Evolutionary conservation across 805 yeast species (phyloP), one percentile per base, ranked within the genome.

Genomic region (Starmera caribaea): DNA sequence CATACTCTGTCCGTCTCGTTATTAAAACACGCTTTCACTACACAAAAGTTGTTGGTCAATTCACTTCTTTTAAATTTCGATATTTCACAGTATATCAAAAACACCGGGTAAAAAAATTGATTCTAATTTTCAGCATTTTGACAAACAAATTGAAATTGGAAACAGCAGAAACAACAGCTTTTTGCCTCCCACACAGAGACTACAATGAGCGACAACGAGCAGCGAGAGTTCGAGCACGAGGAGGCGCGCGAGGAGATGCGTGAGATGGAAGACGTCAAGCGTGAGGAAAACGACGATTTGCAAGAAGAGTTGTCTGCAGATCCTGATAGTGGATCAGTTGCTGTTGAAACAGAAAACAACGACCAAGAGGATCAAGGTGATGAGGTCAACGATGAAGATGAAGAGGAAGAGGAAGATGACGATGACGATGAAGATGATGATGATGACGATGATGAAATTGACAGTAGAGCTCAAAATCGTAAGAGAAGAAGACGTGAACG

Each of bases 401-500:
- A 48, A 3, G 57, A 54, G 0, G 59, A 56, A 1, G 70, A 63
- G 0, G 69, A 63, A 3, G 71, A 63, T 3, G 67, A 61, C 0
- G 70, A 68, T 1, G 69, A 65, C 0, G 72, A 66, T 0, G 73
- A 66, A 1, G 74, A 71, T 0, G 76, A 69, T 0, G 75, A 71
- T 0, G 78, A 66, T 0, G 79, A 72, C 59, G 81, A 79, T 0
- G 86, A 78, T 0, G 84, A 73, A 2, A 81, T 72, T 12, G 70
- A 64, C 5, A 73, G 67, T 6, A 61, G 63, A n/a, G 69, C 68
- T 5, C 66, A 71, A 49, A 58, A 68, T 53, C 48, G 65, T 57
- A 60, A 66, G 59, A 58, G 71, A 57, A 58, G 63, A 53, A 67
- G 72, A 43, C 67, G 59, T 41, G 68, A 64, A 36, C 70, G 84